Base-by-base conservation (phyloP, 2,329 filamentous ascomycete genomes). In the Lachnellula hyalina region DNA sequence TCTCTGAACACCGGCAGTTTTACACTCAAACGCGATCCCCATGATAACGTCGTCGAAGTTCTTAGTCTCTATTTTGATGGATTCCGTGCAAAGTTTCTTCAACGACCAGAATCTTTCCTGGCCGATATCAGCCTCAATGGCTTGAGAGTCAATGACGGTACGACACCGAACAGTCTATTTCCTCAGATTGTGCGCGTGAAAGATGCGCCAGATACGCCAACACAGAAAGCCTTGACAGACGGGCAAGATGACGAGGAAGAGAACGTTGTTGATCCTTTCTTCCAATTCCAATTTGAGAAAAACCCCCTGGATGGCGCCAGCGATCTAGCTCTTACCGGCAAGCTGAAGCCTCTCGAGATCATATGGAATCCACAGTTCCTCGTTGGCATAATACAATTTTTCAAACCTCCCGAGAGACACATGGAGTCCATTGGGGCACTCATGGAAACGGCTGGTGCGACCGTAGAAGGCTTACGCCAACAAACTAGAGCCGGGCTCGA, bases 381-480 rank as follows among this genome's bases (percentile, higher is more conserved):
- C 0, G 85, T 96, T 5, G 92, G 94, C 48, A 84, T 97, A 40
- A 90, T 87, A 51, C 90, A 91, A 63, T 99, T 99, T 75, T 99
- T 99, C 77, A 87, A 93, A 59, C 94, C 94, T 0, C 95, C 94
- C 0, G 92, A 96, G 70, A 82, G 92, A 49, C 95, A 99, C 69
- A 96, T 99, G 92, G 94, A 99, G 68, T 99, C 94, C 9, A 96
- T 99, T 63, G 88, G 85, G 12, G 95, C 94, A 1, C 79, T 99
- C 53, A 90, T 99, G 85, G 95, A 99, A 71, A 90, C 87, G 47
- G 94, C 94, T 5, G 92, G 94, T 23, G 93, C 93, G 1, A 99
- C 94, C 0, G 93, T 99, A 0, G 93, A 99, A 72, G 93, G 92
- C 7, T 78, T 99, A 55, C 83, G 95, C 35, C 92, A 97, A 70